Percentiles rank a stretch among this genome's conserved stretches.
phyloP scores from a whole-genome alignment of 768 basidiomycete species.

The Phylloporus rhodoxanthus region DNA sequence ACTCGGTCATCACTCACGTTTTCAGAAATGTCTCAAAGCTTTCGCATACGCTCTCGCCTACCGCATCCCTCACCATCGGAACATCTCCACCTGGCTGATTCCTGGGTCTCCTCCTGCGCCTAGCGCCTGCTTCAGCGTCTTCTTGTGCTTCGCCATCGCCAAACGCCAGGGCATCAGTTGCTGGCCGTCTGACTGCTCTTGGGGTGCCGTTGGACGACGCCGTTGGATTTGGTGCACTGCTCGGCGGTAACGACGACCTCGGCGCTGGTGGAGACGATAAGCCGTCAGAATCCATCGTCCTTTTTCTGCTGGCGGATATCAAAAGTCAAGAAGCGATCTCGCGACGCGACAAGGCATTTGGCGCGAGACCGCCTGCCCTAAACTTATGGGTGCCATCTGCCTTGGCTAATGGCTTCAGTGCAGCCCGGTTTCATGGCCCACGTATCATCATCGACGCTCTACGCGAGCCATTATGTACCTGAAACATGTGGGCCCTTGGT shows the following conservation, averaged over 20 bases:
- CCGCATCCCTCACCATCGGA: conserved; percentile 85
- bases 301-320: conserved; percentile 1
- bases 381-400: too few species aligned
- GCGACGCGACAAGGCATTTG: conserved; percentile 24
- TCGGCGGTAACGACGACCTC: conserved; percentile 48
- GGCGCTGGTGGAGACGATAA: conserved; percentile 53
- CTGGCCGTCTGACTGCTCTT: conserved; percentile 33
- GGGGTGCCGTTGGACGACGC: conserved; percentile 34
- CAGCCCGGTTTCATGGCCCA: too few species aligned
- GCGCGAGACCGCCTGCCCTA: conserved; percentile 45
- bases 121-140: conserved; percentile 37
- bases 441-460: too few species aligned
- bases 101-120: conserved; percentile 43
- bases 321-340: conserved; percentile 11
- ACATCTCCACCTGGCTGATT: conserved; percentile 61
- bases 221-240: conserved; percentile 40
- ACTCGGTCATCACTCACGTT: conserved; percentile 50
- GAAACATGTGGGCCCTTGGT: too few species aligned
- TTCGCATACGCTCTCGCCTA: conserved; percentile 91
- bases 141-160: conserved; percentile 47
- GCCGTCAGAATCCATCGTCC: conserved; percentile 51
- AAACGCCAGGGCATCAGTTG: conserved; percentile 50
- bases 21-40: conserved; percentile 89
- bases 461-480: too few species aligned
- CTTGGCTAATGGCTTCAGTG: too few species aligned